These are phyloP conservation scores for Scedosporium dehoogii DNA, from an alignment of 2,329 filamentous ascomycete genomes.

Conservation along the genomic window DNA sequence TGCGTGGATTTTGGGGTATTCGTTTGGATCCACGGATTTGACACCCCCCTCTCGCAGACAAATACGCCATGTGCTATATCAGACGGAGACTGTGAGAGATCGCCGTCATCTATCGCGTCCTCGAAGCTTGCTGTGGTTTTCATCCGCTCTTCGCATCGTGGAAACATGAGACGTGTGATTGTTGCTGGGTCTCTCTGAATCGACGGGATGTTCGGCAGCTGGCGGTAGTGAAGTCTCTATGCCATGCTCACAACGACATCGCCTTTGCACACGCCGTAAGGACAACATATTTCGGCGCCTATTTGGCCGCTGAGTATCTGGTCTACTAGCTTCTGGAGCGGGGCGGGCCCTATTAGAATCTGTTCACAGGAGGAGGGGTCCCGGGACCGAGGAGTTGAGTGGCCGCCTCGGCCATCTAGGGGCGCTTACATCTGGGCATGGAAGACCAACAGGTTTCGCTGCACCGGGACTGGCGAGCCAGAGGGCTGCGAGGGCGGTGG, in stretches of 20 bases:
- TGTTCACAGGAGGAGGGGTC: not conserved
- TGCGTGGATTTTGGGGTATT: not conserved
- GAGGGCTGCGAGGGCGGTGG: not conserved
- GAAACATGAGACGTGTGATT: not conserved
- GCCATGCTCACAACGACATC: slow-evolving; percentile 38
- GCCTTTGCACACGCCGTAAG: slow-evolving; percentile 41
- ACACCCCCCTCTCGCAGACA: not conserved
- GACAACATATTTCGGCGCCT: slow-evolving; percentile 40
- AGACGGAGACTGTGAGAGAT: not conserved
- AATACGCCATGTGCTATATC: not conserved
- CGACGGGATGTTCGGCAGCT: no score
- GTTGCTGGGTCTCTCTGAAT: no score
- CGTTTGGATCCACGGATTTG: not conserved
- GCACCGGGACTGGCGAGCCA: not conserved
- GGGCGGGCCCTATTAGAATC: not conserved
- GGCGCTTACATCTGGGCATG: slow-evolving; percentile 25
- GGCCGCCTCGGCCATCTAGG: not conserved
- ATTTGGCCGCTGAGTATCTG: slow-evolving; percentile 37
- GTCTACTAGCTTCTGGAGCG: slow-evolving; percentile 17
- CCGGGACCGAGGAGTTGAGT: not conserved
- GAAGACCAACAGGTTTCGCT: slow-evolving; percentile 22
- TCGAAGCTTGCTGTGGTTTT: not conserved
- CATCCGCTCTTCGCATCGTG: not conserved
- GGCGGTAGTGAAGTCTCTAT: slow-evolving; percentile 12
- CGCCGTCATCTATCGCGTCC: not conserved